Conservation (phyloP, 345 rosid species). For the Dipteronia dyeriana region DNA sequence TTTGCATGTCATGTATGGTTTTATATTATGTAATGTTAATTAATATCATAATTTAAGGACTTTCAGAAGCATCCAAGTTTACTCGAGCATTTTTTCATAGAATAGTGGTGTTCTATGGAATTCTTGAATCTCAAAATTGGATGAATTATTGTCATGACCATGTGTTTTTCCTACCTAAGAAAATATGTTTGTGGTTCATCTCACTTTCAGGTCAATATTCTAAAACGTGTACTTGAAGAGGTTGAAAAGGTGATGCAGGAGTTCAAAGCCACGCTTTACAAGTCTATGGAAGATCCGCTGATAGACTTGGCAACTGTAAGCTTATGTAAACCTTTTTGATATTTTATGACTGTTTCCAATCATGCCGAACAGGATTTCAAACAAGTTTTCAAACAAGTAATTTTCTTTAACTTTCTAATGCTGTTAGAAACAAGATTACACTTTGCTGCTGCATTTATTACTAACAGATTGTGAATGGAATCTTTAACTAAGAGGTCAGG, state of each 20-base stretch:
- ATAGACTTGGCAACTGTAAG: conserved; percentile 88
- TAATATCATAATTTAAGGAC: neutral
- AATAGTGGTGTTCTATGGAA: neutral
- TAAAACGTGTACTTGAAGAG: conserved; percentile 98
- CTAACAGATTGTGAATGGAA: neutral
- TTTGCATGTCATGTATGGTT: neutral
- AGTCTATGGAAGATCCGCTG: conserved; percentile 95
- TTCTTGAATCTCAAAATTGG: neutral
- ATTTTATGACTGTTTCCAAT: conserved; percentile 4
- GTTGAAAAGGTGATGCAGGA: conserved; percentile 97
- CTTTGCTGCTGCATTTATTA: neutral
- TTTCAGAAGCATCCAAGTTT: neutral
- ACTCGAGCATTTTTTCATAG: neutral
- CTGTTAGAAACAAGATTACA: neutral
- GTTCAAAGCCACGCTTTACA: conserved; percentile 90
- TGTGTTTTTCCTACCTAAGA: conserved; percentile 1
- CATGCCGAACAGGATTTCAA: neutral
- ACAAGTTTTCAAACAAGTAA: neutral
- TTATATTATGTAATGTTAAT: neutral
- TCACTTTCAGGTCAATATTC: conserved; percentile 81
- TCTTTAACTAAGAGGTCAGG: neutral
- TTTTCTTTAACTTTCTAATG: neutral
- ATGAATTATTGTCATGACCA: conserved; percentile 1
- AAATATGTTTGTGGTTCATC: conserved; percentile 1
- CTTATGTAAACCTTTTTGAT: conserved; percentile 12